Conservation (phyloP, 1,139 yeast species). For the Pichia terricola region DNA sequence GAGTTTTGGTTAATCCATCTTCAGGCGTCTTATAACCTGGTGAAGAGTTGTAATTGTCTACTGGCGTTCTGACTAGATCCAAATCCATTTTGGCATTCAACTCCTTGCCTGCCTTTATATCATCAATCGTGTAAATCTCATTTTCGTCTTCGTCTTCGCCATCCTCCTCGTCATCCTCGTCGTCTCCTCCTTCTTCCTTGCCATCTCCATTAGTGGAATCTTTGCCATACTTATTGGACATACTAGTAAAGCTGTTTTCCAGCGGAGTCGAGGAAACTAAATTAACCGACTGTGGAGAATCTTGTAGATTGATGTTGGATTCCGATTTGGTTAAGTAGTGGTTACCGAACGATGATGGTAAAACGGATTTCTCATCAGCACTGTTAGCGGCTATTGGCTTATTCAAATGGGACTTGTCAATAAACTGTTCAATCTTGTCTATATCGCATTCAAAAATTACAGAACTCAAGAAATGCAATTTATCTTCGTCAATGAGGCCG, state of each 20-base stretch:
- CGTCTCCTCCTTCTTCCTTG: no score
- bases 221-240: no score
- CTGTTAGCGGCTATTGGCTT: neutral
- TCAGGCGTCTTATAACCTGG: neutral
- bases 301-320: slow-evolving; percentile 11
- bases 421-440: slow-evolving; percentile 22
- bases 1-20: neutral
- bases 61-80: no score
- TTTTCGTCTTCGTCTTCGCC: no score
- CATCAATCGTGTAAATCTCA: no score
- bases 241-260: neutral
- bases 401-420: slow-evolving; percentile 14
- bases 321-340: slow-evolving; percentile 1
- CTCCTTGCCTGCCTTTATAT: no score
- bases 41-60: neutral
- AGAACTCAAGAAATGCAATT: slow-evolving; percentile 40
- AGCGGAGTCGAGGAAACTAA: slow-evolving; percentile 7
- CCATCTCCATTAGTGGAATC: no score
- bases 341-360: neutral
- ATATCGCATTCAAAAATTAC: slow-evolving; percentile 58
- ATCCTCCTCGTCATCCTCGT: no score
- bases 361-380: neutral
- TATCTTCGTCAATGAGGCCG: slow-evolving; percentile 35
- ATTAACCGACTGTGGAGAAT: slow-evolving; percentile 2
- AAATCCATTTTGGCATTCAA: no score